Evolutionary conservation across 441 rosid species (phyloP).

Genomic region (Oxalis stricta): DNA sequence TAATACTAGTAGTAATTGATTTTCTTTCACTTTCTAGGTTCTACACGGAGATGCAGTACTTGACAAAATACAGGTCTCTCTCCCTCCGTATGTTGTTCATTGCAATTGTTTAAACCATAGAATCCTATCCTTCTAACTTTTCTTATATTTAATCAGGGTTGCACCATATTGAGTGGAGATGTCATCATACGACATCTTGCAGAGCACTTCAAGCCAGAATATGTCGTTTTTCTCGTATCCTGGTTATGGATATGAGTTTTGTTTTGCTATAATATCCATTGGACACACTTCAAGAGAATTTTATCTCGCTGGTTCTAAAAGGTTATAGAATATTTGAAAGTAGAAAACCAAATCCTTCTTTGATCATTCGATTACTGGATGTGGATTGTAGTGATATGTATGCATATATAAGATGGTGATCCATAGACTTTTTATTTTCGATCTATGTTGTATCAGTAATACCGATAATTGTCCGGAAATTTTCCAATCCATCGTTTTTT

Average conservation of each 20-base stretch:
- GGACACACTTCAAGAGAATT: background rate
- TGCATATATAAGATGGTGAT: too few species aligned
- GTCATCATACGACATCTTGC: constrained; percentile 88
- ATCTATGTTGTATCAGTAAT: too few species aligned
- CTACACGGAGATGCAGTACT: constrained; percentile 95
- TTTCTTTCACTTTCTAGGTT: constrained; percentile 33
- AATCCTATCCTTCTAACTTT: constrained; percentile 4
- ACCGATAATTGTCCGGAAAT: too few species aligned
- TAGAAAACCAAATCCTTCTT: too few species aligned
- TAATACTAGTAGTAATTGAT: background rate
- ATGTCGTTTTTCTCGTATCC: constrained; percentile 94
- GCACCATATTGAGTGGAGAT: constrained; percentile 93
- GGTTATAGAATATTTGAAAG: too few species aligned
- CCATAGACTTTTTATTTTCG: too few species aligned
- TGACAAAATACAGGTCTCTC: constrained; percentile 51
- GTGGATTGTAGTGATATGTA: too few species aligned
- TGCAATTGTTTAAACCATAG: background rate
- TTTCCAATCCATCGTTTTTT: too few species aligned
- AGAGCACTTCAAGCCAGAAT: constrained; percentile 60
- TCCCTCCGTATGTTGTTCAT: background rate
- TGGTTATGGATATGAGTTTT: too few species aligned
- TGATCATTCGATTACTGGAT: too few species aligned
- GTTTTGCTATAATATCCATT: too few species aligned
- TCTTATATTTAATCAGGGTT: constrained; percentile 36
- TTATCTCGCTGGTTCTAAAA: too few species aligned